Evolutionary conservation across 2,329 filamentous ascomycete genomes (phyloP), one percentile per base, ranked within the genome.

Genomic region (Fusarium subglutinans): DNA sequence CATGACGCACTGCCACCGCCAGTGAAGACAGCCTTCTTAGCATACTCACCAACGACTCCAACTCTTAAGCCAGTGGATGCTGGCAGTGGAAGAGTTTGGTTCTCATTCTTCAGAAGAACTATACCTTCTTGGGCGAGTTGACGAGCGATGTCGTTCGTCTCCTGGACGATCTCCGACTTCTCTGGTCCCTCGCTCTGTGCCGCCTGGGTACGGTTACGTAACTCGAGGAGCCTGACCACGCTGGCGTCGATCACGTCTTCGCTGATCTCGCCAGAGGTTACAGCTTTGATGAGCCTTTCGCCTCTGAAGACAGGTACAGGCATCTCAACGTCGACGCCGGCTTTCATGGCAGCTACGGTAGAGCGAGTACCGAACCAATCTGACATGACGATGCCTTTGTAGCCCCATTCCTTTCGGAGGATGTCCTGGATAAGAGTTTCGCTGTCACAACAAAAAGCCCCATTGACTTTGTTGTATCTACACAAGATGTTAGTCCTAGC

Each of bases 331-430:
- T 75, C 73, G 0, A 75, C 45, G 0, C 72, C 72, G 2, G 72
- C 73, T 8, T 66, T 54, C 17, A 69, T 33, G 4, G 73, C 22
- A 3, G 24, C 57, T 4, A 44, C n/a, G 1, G 62, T 71, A 5
- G 70, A 55, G 5, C 51, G 70, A 54, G 73, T 76, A 3, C 73
- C 72, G 17, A 76, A 76, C 72, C 72, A 75, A 30, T 76, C 73
- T 6, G 73, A 76, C 66, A 76, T 76, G 50, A 54, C 35, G 13
- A 63, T 17, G 6, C 73, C 73, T 33, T 75, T 30, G 24, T 51
- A 75, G 0, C 55, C 51, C 73, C 73, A 76, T 44, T 76, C 70
- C 5, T 63, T 30, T 22, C 72, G 61, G 1, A 76, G 30, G 6
- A 76, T 57, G 0, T 51, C 56, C 5, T 70, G 18, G 0, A 58